phyloP scores from a whole-genome alignment of 2,329 filamentous ascomycete genomes.

The Penicillium hordei region DNA sequence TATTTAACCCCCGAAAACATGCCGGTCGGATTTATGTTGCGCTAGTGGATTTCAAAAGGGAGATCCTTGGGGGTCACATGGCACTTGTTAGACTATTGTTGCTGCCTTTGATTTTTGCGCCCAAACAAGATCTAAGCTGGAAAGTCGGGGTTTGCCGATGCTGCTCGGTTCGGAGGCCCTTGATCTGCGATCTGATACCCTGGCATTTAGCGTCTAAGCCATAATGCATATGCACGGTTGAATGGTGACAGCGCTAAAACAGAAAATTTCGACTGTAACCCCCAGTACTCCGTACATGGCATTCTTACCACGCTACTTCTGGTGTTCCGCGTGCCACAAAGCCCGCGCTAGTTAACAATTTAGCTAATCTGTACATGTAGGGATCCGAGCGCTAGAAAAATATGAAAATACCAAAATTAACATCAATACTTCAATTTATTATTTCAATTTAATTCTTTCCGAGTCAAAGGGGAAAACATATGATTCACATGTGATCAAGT shows the following conservation, averaged over 20 bases:
- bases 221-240: slow-evolving; percentile 9
- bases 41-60: slow-evolving; percentile 2
- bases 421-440: neutral
- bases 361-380: neutral
- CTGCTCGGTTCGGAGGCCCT: slow-evolving; percentile 1
- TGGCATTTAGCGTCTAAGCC: neutral
- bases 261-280: neutral
- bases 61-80: slow-evolving; percentile 2
- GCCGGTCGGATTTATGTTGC: slow-evolving; percentile 1
- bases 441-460: neutral
- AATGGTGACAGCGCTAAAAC: slow-evolving; percentile 1
- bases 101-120: neutral
- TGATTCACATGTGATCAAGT: slow-evolving; percentile 4
- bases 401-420: neutral
- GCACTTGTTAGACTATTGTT: neutral
- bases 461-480: slow-evolving; percentile 4
- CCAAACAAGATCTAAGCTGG: neutral
- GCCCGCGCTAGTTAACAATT: neutral
- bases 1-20: neutral
- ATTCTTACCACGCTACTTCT: neutral
- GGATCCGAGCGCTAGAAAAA: neutral
- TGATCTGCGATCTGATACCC: slow-evolving; percentile 6
- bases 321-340: slow-evolving; percentile 1
- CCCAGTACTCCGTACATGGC: neutral
- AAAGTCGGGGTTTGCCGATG: slow-evolving; percentile 1